phyloP scores from a whole-genome alignment of 768 basidiomycete genomes.

The Amanita exitialis region DNA sequence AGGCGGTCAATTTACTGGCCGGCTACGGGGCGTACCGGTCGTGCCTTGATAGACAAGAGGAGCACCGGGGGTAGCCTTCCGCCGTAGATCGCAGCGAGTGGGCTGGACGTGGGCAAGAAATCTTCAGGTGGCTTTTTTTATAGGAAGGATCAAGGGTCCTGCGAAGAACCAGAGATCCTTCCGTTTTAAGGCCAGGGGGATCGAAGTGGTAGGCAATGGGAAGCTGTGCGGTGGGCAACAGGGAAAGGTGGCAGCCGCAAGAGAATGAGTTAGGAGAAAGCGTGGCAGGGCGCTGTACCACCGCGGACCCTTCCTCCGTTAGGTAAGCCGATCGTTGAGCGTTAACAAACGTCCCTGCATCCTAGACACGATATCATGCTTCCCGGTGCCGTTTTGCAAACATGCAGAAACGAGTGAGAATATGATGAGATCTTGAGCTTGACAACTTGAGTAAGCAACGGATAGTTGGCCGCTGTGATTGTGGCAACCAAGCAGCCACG shows the following conservation, averaged over 20 bases:
- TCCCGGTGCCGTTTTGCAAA: no score
- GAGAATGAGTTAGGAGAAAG: not conserved
- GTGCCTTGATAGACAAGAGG: not conserved
- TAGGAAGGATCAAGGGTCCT: no score
- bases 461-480: no score
- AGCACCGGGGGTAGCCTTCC: not conserved
- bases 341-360: not conserved
- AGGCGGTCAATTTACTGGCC: not conserved
- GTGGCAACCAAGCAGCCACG: not conserved
- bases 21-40: not conserved
- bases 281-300: slow-evolving; percentile 1
- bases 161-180: no score
- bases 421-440: not conserved
- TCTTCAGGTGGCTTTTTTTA: not conserved
- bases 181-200: no score
- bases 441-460: not conserved
- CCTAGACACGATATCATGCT: not conserved
- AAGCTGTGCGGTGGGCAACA: not conserved
- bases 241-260: not conserved
- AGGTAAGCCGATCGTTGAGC: not conserved
- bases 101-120: not conserved
- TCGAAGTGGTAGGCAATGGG: not conserved
- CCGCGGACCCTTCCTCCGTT: not conserved
- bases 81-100: not conserved
- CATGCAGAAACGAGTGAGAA: not conserved